Evolutionary conservation across 2,329 filamentous ascomycete species (phyloP), one percentile per base, ranked within the genome.

Genomic region (Neofusicoccum cordaticola): DNA sequence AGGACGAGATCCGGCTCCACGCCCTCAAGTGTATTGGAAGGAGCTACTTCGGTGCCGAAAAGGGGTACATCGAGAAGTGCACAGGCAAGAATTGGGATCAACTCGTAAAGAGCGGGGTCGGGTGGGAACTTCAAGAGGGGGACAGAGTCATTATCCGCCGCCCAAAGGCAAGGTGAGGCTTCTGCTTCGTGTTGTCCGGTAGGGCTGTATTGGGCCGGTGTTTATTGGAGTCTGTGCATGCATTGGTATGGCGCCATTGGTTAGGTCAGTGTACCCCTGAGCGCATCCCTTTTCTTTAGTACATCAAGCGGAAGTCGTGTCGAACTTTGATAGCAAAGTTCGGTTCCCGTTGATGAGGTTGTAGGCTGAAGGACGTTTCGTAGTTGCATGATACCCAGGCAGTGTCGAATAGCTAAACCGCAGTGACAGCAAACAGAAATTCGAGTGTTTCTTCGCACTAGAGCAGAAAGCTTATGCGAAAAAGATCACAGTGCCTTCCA

Each of bases 21-120:
- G 87, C 91, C 39, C 81, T 98, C 69, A 96, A 97, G 80, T 95
- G 93, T 74, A 85, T 98, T 63, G 93, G 92, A 0, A 86, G 88
- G 72, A 85, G 89, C 4, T 99, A 99, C 76, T 79, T 97, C 68
- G 86, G 80, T 19, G 88, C 92, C 8, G 90, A 92, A 62, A 77
- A 85, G 65, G 74, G 73, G 3, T 92, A 89, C 75, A 78, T 97
- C 58, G 91, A 95, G 78, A 84, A 83, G 72, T 84, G 86, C 65
- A 84, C 90, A 4, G 87, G 87, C 53, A 82, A 85, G 69, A 81
- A 78, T n/a, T 99, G 94, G 93, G 82, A 86, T 11, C 86, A 87
- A 58, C 78, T 98, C 72, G 83, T 85, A 39, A 81, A 85, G 68
- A 87, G 91, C 72, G 88, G 88, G 2, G 90, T 98, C 1, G 93